Evolutionary conservation across 495 filamentous ascomycete genomes (phyloP), one percentile per base, ranked within the genome.

Genomic region (Cercophora scortea): DNA sequence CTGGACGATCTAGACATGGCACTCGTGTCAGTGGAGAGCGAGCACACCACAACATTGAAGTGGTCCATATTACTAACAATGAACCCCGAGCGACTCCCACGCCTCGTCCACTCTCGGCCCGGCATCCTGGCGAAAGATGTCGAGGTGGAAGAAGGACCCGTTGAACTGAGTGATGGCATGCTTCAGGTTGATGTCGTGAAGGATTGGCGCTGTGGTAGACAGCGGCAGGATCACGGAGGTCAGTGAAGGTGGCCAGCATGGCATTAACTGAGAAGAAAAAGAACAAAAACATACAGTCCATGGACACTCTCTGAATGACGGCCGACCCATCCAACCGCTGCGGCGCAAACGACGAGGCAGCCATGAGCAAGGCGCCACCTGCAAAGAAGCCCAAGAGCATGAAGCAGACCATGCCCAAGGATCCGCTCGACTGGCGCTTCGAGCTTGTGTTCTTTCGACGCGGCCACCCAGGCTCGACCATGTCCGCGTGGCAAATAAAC

Each of bases 61-160:
- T 25, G 25, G 25, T 25, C 5, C 25, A 25, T 11, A 57, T 64
- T 47, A 57, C 65, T 47, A 46, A 78, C 75, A 80, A 18, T 80
- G 66, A 0, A 73, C 62, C 3, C 79, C 79, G 0, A 82, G 52
- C 1, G 77, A 67, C 35, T 68, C 66, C 79, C 79, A 83, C 4
- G 78, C 79, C 7, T 71, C 77, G 57, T 83, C 79, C 5, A 80
- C 76, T 45, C 78, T 75, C 1, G 76, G 75, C 18, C 71, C 65
- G 0, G 76, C 75, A 36, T 69, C 52, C 54, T 76, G 68, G 35
- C 78, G 73, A 58, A 72, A 82, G 15, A 72, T 62, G 43, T 75
- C 79, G 43, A 76, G 69, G 32, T 77, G 69, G n/a, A 80, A 41
- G 1, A 81, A 65, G 0, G 75, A 73, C 10, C 77, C 77, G 56